Percentiles rank a stretch among this genome's conserved stretches.
phyloP scores from a whole-genome alignment of 148 eudicot genomes.

The Amaranthus palmeri region DNA sequence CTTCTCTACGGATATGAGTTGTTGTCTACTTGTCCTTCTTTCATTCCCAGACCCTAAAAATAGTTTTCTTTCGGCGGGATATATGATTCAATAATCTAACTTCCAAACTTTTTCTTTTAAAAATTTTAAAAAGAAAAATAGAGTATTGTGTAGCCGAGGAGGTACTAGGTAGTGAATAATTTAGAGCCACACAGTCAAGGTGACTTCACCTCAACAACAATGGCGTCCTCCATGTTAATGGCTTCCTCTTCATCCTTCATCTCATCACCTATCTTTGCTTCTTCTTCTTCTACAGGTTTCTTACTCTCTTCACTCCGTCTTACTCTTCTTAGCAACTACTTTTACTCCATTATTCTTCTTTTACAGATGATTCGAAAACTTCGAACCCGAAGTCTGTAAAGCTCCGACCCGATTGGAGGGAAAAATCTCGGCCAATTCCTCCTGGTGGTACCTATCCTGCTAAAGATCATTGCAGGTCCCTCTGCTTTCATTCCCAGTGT shows the following conservation, averaged over 20 bases:
- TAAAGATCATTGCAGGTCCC: conserved; percentile 91
- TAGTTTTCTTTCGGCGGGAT: too few species aligned
- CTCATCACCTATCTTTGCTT: conserved; percentile 10
- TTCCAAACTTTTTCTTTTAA: too few species aligned
- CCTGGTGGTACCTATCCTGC: conserved; percentile 95
- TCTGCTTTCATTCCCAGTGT: not conserved
- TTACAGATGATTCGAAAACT: conserved; percentile 25
- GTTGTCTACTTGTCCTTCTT: too few species aligned
- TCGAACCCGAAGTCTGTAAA: conserved; percentile 38
- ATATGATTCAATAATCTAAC: too few species aligned
- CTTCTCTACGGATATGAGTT: too few species aligned
- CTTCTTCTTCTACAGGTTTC: not conserved
- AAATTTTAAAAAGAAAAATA: too few species aligned
- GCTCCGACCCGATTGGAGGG: conserved; percentile 78
- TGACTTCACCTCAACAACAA: too few species aligned
- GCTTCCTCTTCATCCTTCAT: conserved; percentile 15
- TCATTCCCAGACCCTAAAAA: too few species aligned
- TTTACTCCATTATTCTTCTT: not conserved
- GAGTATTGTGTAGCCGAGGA: too few species aligned
- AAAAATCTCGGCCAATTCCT: conserved; percentile 66
- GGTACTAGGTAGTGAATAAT: too few species aligned
- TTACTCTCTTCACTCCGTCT: not conserved
- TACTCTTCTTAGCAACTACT: not conserved
- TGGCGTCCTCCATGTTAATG: not conserved
- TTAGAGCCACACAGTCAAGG: too few species aligned